A percentile compares a stretch with the other conserved stretches of the same genome.
Evolutionary conservation across 2,329 filamentous ascomycete species (phyloP).

Genomic region (Aureobasidium sp.): DNA sequence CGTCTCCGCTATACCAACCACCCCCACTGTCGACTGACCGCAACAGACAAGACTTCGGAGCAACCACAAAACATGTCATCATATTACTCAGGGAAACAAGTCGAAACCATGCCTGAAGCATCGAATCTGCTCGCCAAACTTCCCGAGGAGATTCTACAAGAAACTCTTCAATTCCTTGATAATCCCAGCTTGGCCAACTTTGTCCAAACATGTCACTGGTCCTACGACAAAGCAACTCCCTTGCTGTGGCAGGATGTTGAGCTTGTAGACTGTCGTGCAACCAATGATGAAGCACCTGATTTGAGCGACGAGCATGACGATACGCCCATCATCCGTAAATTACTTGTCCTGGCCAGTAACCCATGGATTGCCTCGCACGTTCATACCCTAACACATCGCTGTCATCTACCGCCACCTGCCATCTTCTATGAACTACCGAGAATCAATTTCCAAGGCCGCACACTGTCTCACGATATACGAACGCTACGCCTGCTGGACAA

Average conservation of each 20-base stretch:
- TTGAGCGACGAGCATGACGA: constrained; percentile 31
- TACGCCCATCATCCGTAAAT: constrained; percentile 34
- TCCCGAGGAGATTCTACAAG: constrained; percentile 34
- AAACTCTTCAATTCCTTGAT: constrained; percentile 29
- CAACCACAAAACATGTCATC: background rate
- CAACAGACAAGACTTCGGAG: background rate
- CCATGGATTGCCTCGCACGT: constrained; percentile 35
- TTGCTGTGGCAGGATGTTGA: constrained; percentile 34
- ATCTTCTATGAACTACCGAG: constrained; percentile 36
- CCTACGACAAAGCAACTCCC: constrained; percentile 29
- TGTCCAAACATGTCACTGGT: constrained; percentile 28
- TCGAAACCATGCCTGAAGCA: background rate
- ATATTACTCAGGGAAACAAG: background rate
- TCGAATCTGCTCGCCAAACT: constrained; percentile 18
- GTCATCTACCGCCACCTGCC: constrained; percentile 36
- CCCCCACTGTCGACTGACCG: background rate
- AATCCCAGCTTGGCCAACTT: constrained; percentile 24
- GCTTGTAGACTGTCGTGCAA: constrained; percentile 31
- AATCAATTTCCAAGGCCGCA: constrained; percentile 31
- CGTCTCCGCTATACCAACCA: background rate
- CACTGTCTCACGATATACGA: constrained; percentile 32
- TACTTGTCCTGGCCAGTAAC: constrained; percentile 34
- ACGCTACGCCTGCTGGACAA: constrained; percentile 31
- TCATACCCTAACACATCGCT: constrained; percentile 36
- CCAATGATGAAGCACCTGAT: constrained; percentile 17